Conservation (phyloP, 768 basidiomycete genomes). For the Leccinum pellstonianum region DNA sequence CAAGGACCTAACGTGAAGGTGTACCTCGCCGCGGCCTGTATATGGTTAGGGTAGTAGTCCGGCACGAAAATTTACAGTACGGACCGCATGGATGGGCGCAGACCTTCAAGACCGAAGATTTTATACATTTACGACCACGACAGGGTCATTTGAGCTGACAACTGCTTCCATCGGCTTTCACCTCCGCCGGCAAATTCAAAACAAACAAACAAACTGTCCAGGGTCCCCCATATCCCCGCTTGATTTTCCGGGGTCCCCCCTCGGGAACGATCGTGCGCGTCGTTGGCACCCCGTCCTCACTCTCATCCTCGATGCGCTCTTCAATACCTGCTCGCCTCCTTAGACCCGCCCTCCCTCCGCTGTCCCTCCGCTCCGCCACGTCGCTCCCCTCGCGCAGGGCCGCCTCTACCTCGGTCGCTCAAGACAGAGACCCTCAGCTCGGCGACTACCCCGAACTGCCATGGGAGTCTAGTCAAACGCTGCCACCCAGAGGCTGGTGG, state of each 20-base stretch:
- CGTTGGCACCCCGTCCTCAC: slow-evolving; percentile 6
- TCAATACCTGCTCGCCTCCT: slow-evolving; percentile 15
- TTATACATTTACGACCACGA: slow-evolving; percentile 15
- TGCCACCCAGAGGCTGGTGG: slow-evolving; percentile 69
- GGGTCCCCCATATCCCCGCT: slow-evolving; percentile 16
- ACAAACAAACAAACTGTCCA: slow-evolving; percentile 11
- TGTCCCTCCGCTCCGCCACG: neutral
- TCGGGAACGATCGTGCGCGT: slow-evolving; percentile 1
- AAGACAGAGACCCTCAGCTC: slow-evolving; percentile 62
- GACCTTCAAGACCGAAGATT: slow-evolving; percentile 12
- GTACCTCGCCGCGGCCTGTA: neutral
- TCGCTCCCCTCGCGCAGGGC: slow-evolving; percentile 5
- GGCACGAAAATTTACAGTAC: slow-evolving; percentile 21
- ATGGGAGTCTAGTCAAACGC: slow-evolving; percentile 60
- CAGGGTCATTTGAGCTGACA: slow-evolving; percentile 19
- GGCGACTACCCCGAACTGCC: slow-evolving; percentile 74
- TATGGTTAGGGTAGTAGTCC: slow-evolving; percentile 20
- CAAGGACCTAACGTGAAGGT: slow-evolving; percentile 8
- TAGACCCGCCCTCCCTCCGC: slow-evolving; percentile 9
- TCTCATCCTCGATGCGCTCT: slow-evolving; percentile 17
- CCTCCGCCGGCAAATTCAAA: slow-evolving; percentile 11
- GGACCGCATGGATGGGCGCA: slow-evolving; percentile 20
- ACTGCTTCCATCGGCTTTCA: slow-evolving; percentile 15
- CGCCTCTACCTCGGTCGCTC: slow-evolving; percentile 19
- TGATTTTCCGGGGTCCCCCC: slow-evolving; percentile 21